Evolutionary conservation across 2,329 filamentous ascomycete genomes (phyloP), one percentile per base, ranked within the genome.

Genomic region (Exophiala calicioides): DNA sequence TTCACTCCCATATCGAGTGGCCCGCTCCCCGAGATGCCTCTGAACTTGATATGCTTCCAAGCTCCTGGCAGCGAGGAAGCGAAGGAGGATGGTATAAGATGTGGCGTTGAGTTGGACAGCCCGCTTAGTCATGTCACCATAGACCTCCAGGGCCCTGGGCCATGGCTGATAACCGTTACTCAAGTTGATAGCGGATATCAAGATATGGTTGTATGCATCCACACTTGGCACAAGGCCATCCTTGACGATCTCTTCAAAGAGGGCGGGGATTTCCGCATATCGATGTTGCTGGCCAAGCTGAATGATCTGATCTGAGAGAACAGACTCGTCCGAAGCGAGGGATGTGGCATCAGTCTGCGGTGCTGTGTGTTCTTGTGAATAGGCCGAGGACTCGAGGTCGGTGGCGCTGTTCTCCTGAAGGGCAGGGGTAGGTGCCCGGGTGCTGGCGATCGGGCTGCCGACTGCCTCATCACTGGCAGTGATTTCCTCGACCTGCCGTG

Each of bases 81-180:
- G 82, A 44, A 98, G 86, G 13, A 98, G 75, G 24, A 90, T 90
- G 62, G 89, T 83, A 69, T 95, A 97, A 0, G 91, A 97, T 47
- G 86, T 81, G 43, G 84, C 82, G 65, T 96, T 85, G 5, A 91
- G 90, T 15, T 79, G 72, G 18, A 97, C 84, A 58, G 85, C 85
- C 56, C 90, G 86, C 56, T 85, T 83, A 58, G 95, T 82, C 93
- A 98, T 97, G 65, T 97, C 90, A 12, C 90, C 86, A 67, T 97
- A 98, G 41, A 98, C 87, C 71, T 95, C 90, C 41, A 97, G 78
- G 4, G 89, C 90, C 72, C 95, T 95, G 52, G 89, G 85, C 10
- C 95, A 88, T 41, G 93, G 82, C 70, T 94, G 86, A 43, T 86
- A 85, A 67, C 84, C 86, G 66, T 88, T 84, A 5, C 90, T 88